Percentiles rank a stretch among this genome's conserved stretches.
Conservation (phyloP, 768 basidiomycete species). For the Rhizopogon vesiculosus region DNA sequence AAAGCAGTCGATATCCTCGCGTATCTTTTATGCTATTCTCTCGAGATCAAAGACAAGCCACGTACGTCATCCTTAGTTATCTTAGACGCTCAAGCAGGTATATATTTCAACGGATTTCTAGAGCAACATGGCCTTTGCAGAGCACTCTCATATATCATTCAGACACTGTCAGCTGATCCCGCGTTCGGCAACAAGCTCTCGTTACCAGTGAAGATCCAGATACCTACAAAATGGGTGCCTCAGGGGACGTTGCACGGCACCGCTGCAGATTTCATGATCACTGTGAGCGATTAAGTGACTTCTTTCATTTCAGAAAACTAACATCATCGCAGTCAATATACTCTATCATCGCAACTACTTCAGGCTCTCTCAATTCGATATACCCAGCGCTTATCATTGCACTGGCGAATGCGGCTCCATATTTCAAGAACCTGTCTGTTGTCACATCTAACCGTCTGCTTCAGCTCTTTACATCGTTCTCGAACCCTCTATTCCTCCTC, state of each 20-base stretch:
- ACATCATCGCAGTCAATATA: conserved; percentile 65
- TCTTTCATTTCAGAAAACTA: conserved; percentile 5
- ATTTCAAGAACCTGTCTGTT: conserved; percentile 76
- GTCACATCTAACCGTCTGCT: conserved; percentile 79
- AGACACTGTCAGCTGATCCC: conserved; percentile 83
- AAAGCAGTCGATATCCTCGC: conserved; percentile 72
- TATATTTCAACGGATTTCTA: conserved; percentile 24
- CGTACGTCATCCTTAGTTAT: conserved; percentile 42
- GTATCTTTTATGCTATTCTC: conserved; percentile 72
- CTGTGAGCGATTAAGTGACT: conserved; percentile 43
- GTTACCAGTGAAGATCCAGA: conserved; percentile 55
- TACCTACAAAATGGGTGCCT: conserved; percentile 76
- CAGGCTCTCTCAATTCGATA: conserved; percentile 72
- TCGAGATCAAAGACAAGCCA: conserved; percentile 93
- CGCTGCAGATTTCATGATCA: conserved; percentile 83
- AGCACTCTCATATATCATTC: conserved; percentile 86
- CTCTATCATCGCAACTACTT: conserved; percentile 83
- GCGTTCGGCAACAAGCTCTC: conserved; percentile 69
- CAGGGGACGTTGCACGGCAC: conserved; percentile 64
- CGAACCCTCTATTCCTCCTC: conserved; percentile 82
- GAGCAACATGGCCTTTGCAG: conserved; percentile 91
- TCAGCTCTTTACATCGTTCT: conserved; percentile 89
- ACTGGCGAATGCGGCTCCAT: conserved; percentile 83
- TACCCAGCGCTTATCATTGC: conserved; percentile 93
- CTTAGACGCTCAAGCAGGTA: neutral